A percentile compares a stretch with the other conserved stretches of the same genome.
Evolutionary conservation across 1,284 basidiomycete genomes (phyloP).

Genomic region (Lignosus rhinocerotis): DNA sequence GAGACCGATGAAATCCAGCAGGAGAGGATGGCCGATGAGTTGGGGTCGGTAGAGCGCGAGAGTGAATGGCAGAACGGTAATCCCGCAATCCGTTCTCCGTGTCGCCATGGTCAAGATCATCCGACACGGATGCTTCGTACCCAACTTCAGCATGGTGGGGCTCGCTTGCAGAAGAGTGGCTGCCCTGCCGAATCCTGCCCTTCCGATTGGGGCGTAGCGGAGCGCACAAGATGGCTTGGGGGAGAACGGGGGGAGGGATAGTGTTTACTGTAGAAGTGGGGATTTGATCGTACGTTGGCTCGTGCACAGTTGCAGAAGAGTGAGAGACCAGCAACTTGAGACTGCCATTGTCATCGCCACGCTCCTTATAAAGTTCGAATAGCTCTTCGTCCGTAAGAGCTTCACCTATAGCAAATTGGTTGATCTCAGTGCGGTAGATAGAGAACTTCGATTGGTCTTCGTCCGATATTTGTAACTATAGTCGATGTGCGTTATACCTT

Average conservation of each 20-base stretch:
- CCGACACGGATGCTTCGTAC: constrained; percentile 66
- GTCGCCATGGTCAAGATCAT: constrained; percentile 63
- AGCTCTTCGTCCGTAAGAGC: constrained; percentile 70
- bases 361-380: constrained; percentile 67
- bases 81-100: constrained; percentile 39
- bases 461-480: constrained; percentile 79
- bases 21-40: constrained; percentile 34
- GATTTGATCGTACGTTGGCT: constrained; percentile 40
- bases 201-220: constrained; percentile 55
- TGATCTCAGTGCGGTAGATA: constrained; percentile 87
- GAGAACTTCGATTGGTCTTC: constrained; percentile 77
- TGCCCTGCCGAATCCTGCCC: constrained; percentile 61
- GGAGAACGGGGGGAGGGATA: constrained; percentile 54
- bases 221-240: constrained; percentile 34
- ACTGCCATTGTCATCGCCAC: constrained; percentile 73
- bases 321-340: constrained; percentile 82
- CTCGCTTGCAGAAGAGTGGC: constrained; percentile 70
- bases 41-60: constrained; percentile 30
- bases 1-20: constrained; percentile 27
- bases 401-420: constrained; percentile 69
- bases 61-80: constrained; percentile 39
- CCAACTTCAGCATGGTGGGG: constrained; percentile 51
- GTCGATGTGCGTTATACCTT: neutral
- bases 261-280: constrained; percentile 47
- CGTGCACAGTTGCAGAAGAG: constrained; percentile 60